Evolutionary conservation across 805 yeast genomes (phyloP), one percentile per base, ranked within the genome.

Genomic region (Saccharomycopsis fibuligera): DNA sequence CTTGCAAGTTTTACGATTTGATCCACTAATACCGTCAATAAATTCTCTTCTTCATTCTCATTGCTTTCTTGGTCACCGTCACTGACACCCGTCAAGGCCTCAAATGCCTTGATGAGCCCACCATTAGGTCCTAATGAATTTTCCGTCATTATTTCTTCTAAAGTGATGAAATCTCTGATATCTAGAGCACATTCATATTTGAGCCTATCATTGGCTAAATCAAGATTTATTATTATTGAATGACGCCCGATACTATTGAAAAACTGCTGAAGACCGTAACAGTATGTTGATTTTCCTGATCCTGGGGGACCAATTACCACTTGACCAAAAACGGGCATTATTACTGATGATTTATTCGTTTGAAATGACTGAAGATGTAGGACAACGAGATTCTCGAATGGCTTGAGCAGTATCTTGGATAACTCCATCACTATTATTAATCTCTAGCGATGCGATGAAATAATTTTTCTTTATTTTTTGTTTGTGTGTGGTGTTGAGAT

Each of bases 231-330:
- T 1, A 93, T 75, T n/a, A 86, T 73, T 42, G 86, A 80, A 58
- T 86, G 84, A 52, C 99, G 71, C 4, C 99, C 99, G 45, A 95
- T 89, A 1, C 98, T 96, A 51, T 86, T 83, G 58, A 91, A 74
- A 64, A 93, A 93, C 68, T 93, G 98, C 55, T 76, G 76, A 80
- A 91, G 80, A 38, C 99, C 99, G 62, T 81, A 72, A 63, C 97
- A 90, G 62, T 87, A 93, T 0, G 99, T 95, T 0, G 96, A 86
- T 61, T 93, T 93, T 1, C 99, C 99, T 0, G 96, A 76, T 1
- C 99, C 99, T 0, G 99, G 99, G 0, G 99, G 98, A 0, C 99
- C 99, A 35, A 93, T 88, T 8, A 91, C 90, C 8, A 93, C 78
- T 66, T 93, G 96, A 3, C 95, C 96, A 64, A 86, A 86, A 12